A percentile compares a stretch with the other conserved stretches of the same genome.
phyloP scores from a whole-genome alignment of 352 stramenopile genomes.

The Phytophthora sansomeana region DNA sequence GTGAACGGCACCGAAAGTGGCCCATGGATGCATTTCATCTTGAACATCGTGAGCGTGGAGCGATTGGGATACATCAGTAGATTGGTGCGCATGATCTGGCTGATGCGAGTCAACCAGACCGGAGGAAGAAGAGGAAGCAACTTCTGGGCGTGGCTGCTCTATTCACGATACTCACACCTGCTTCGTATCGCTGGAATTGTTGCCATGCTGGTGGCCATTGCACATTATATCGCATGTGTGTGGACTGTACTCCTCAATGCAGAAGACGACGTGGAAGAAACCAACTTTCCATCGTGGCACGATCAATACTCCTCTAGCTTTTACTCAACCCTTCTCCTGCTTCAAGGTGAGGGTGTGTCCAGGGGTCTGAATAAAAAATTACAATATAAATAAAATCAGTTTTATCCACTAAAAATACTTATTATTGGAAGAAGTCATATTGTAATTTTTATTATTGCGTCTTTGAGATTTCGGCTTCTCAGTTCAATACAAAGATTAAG shows the following conservation, averaged over 20 bases:
- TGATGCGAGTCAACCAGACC: conserved; percentile 20
- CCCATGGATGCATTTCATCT: too few relatives aligned
- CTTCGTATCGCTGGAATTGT: conserved; percentile 52
- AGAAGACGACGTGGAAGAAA: not conserved
- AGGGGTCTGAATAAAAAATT: too few relatives aligned
- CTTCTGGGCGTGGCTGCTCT: conserved; percentile 48
- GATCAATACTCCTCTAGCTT: conserved; percentile 48
- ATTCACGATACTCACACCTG: conserved; percentile 51
- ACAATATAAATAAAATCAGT: too few relatives aligned
- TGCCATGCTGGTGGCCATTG: conserved; percentile 43
- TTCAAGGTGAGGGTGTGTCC: conserved; percentile 73
- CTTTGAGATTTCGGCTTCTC: too few relatives aligned
- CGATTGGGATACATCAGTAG: conserved; percentile 33
- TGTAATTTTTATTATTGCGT: too few relatives aligned
- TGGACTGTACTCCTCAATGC: conserved; percentile 40
- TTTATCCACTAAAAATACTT: too few relatives aligned
- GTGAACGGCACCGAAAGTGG: too few relatives aligned
- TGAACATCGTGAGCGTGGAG: conserved; percentile 6
- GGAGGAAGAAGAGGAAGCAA: conserved; percentile 23
- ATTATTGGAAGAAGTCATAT: too few relatives aligned
- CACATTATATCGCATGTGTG: conserved; percentile 59
- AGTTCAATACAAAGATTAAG: too few relatives aligned
- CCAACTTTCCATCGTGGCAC: not conserved
- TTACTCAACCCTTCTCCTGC: conserved; percentile 54
- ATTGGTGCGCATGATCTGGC: conserved; percentile 40